Evolutionary conservation across 1,139 yeast genomes (phyloP).

Genomic region (Saccharomyces hybrid): DNA sequence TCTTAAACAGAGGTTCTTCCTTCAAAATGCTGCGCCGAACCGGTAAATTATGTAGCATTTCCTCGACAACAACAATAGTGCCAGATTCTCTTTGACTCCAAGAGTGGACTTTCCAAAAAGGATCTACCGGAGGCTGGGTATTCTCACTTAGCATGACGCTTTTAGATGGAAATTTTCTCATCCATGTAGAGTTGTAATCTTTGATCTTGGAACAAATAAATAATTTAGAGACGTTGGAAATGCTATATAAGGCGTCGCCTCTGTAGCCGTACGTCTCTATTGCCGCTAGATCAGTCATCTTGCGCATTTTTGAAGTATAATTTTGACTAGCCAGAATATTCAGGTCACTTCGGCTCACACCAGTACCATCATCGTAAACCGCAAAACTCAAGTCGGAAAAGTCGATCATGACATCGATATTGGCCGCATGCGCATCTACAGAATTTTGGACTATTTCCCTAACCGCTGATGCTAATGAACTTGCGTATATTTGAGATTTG

Average conservation of each 20-base stretch:
- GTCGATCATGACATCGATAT: constrained; percentile 38
- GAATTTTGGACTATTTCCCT: constrained; percentile 44
- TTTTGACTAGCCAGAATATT: constrained; percentile 34
- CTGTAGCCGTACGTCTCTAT: constrained; percentile 34
- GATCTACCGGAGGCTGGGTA: neutral
- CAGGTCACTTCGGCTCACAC: constrained; percentile 49
- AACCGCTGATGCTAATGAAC: constrained; percentile 32
- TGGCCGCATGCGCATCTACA: constrained; percentile 47
- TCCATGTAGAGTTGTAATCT: constrained; percentile 27
- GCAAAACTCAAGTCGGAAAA: constrained; percentile 35
- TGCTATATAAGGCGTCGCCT: constrained; percentile 44
- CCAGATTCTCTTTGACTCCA: constrained; percentile 34
- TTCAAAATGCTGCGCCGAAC: constrained; percentile 40
- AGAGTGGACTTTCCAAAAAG: constrained; percentile 1
- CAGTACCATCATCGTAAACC: constrained; percentile 48
- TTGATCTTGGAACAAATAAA: constrained; percentile 35
- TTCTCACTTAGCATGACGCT: constrained; percentile 10
- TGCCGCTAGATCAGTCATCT: constrained; percentile 26
- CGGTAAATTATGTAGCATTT: constrained; percentile 49
- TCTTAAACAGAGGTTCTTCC: constrained; percentile 20
- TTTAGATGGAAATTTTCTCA: constrained; percentile 9
- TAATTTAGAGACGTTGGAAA: constrained; percentile 35
- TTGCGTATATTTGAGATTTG: constrained; percentile 27
- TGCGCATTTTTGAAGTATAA: constrained; percentile 42
- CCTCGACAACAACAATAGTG: constrained; percentile 42